Percentiles rank a stretch among this genome's conserved stretches.
phyloP scores from a whole-genome alignment of 202 grass and related monocot genomes.

The Setaria italica region DNA sequence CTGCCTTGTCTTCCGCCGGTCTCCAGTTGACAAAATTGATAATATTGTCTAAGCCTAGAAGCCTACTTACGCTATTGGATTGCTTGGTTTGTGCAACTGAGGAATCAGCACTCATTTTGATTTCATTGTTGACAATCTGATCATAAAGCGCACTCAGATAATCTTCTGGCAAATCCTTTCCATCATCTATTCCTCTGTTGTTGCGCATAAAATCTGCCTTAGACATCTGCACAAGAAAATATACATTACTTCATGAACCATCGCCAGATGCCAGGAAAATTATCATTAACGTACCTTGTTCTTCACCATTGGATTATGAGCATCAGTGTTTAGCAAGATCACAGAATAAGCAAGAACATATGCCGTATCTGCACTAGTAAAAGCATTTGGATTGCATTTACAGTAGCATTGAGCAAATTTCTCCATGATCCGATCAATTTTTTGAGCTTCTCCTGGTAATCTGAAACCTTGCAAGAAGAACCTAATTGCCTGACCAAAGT shows the following conservation, averaged over 20 bases:
- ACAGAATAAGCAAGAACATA: slow-evolving; percentile 99
- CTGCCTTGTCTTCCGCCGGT: slow-evolving; percentile 84
- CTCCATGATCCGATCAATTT: slow-evolving; percentile 99
- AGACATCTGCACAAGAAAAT: slow-evolving; percentile 80
- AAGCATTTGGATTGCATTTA: slow-evolving; percentile 88
- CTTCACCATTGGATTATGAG: slow-evolving; percentile 98
- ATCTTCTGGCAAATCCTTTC: slow-evolving; percentile 93
- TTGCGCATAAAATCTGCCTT: slow-evolving; percentile 95
- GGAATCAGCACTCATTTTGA: slow-evolving; percentile 95
- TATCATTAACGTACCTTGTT: slow-evolving; percentile 70
- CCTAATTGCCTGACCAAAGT: slow-evolving; percentile 94
- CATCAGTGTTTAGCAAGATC: slow-evolving; percentile 96
- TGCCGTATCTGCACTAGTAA: slow-evolving; percentile 97
- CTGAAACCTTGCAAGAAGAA: slow-evolving; percentile 94
- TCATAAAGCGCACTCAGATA: slow-evolving; percentile 85
- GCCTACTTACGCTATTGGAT: slow-evolving; percentile 78
- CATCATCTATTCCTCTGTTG: slow-evolving; percentile 93
- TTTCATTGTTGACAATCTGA: slow-evolving; percentile 96
- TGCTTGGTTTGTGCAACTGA: slow-evolving; percentile 71
- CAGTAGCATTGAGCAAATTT: slow-evolving; percentile 98
- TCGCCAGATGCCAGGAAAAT: slow-evolving; percentile 21
- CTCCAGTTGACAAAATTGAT: slow-evolving; percentile 88
- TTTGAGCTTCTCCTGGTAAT: slow-evolving; percentile 98
- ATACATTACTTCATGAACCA: slow-evolving; percentile 30
- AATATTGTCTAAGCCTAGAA: slow-evolving; percentile 94